Base-by-base conservation (phyloP, 495 filamentous ascomycete species). In the Annulohypoxylon bovei region DNA sequence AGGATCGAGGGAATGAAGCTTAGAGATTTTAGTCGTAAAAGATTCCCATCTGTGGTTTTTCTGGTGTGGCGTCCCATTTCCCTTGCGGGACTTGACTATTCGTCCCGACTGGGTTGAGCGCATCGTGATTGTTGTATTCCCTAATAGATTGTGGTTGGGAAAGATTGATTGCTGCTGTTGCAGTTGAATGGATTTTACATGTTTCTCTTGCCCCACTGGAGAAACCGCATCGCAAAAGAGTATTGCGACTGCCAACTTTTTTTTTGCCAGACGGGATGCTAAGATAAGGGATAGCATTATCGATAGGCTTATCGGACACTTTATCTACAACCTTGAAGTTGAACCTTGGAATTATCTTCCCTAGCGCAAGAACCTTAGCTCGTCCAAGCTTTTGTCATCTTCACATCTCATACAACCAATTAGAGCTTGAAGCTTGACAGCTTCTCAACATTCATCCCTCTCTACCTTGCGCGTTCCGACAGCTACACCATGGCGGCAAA, bases 11-110 rank as follows among this genome's bases (percentile, higher is more conserved):
- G 85, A 86, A 74, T 83, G 94, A 77, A 98, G 84, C 78, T 95
- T 97, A 69, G 93, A 88, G 76, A 99, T 93, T 76, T 97, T 97
- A 78, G 90, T 84, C 35, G 92, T 93, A 80, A 99, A 99, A 52
- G 89, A 88, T 82, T 99, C 92, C 86, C 93, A 98, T 78, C 91
- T 86, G 77, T 97, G 92, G 30, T 90, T 89, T 71, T 92, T 94
- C 68, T 89, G 89, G 30, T 93, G 91, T 67, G 84, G 82, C 7
- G 93, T 97, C 9, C 87, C 84, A 72, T 91, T 89, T 64, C 84
- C 80, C 80, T 89, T 89, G 58, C 83, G 85, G 75, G 88, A 83
- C 80, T 91, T 92, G 22, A 81, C 79, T 73, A 89, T 89, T 71
- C 87, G 88, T 63, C 88, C 88, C 64, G 88, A 87, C 60, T 86